phyloP scores from a whole-genome alignment of 2,329 filamentous ascomycete genomes.

The Trichoderma sp. region DNA sequence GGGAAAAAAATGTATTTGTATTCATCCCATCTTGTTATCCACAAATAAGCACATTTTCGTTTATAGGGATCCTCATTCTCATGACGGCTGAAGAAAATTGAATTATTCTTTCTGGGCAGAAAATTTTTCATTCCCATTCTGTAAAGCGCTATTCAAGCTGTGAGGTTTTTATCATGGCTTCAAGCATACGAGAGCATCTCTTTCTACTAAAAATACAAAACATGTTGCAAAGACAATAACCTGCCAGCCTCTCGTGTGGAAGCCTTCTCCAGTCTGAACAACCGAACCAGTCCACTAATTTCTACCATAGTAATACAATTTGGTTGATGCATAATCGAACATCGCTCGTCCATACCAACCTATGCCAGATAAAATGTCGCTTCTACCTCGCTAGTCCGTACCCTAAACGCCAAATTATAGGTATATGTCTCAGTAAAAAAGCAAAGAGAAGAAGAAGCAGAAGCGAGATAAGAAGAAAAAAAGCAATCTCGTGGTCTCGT shows the following conservation, averaged over 20 bases:
- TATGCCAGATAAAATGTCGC: not conserved
- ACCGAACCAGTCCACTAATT: not conserved
- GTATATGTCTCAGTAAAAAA: slow-evolving; percentile 2
- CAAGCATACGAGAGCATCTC: not conserved
- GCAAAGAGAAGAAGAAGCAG: not conserved
- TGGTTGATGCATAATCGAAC: not conserved
- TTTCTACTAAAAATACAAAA: not conserved
- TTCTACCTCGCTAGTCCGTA: not conserved
- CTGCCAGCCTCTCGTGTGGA: not conserved
- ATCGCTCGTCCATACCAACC: slow-evolving; percentile 11
- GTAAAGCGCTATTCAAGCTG: not conserved
- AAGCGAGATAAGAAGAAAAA: not conserved
- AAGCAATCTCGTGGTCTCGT: slow-evolving; percentile 4
- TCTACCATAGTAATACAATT: slow-evolving; percentile 19
- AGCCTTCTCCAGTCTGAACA: not conserved
- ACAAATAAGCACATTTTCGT: not conserved
- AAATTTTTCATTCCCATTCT: not conserved
- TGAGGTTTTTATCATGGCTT: not conserved
- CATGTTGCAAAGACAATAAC: not conserved
- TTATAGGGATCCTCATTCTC: not conserved
- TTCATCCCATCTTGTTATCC: not conserved
- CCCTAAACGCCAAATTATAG: slow-evolving; percentile 9
- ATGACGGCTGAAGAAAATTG: not conserved
- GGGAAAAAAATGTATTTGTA: not conserved
- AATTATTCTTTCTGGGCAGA: not conserved